These are phyloP conservation scores for Inonotus hispidus DNA, from an alignment of 1,284 basidiomycete genomes.

Conservation along the genomic window DNA sequence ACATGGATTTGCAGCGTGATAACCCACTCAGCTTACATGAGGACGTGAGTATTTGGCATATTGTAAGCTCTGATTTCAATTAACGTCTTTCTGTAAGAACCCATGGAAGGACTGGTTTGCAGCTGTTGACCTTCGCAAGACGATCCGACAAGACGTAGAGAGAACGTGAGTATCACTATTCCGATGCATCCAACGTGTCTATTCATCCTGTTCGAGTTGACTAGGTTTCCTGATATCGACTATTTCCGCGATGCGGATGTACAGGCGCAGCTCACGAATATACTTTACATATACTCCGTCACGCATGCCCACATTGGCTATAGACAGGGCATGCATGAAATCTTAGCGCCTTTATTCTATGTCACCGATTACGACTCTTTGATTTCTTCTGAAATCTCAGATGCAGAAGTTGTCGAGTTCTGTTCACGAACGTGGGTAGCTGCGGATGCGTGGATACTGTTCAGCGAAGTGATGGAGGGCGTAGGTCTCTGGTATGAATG, in stretches of 20 bases:
- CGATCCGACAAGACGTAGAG: conserved; percentile 88
- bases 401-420: conserved; percentile 45
- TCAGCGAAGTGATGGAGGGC: conserved; percentile 70
- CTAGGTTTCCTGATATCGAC: conserved; percentile 82
- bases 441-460: conserved; percentile 83
- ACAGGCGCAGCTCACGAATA: conserved; percentile 75
- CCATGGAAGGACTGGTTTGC: conserved; percentile 93
- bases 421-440: conserved; percentile 67
- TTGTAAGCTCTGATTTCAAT: conserved; percentile 5
- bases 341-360: conserved; percentile 80
- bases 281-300: conserved; percentile 77
- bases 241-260: conserved; percentile 78
- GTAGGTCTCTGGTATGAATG: conserved; percentile 88
- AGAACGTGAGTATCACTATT: conserved; percentile 56
- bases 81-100: conserved; percentile 44
- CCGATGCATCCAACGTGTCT: conserved; percentile 19
- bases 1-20: conserved; percentile 58
- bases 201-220: background rate
- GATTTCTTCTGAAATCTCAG: conserved; percentile 21
- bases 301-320: conserved; percentile 81
- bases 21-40: conserved; percentile 85
- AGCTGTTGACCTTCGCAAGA: conserved; percentile 79
- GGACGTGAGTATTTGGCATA: conserved; percentile 44
- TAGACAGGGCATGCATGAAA: conserved; percentile 94
- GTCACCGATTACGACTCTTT: conserved; percentile 81